Base-by-base conservation (phyloP, 345 rosid species). In the Brassica incana region DNA sequence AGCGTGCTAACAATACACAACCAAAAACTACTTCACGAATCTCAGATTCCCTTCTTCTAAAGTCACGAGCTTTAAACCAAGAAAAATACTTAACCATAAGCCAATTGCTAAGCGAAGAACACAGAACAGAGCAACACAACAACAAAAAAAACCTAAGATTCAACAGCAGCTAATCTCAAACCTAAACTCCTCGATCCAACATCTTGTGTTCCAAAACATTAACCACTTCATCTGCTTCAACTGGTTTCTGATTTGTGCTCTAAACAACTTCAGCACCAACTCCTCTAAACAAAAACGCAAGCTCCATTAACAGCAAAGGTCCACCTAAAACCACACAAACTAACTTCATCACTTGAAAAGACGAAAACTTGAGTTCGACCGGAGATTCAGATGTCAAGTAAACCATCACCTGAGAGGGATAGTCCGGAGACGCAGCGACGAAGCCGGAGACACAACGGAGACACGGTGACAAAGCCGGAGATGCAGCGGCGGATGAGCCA, bases 131-230 rank as follows among this genome's bases (percentile, higher is more conserved):
- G 40, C 40, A 36, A 36, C 40, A 36, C 7, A 36, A 36, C 40
- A 36, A 36, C 40, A 36, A 36, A 20, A 20, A 20, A 20, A 20
- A 20, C 23, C 23, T 20, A 20, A 20, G 23, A 20, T 20, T 20
- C 23, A 20, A 20, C 23, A 38, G 35, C 12, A 58, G 45, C 36
- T 59, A 43, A 69, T 60, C 20, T 14, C 11, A 16, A 40, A 52
- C 98, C 97, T 90, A 87, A 2, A 92, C 91, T 65, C 97, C 95
- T 29, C 90, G 93, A 81, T 89, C 87, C 83, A 94, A 71, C 97
- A 94, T 94, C 77, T 88, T 92, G 54, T 80, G 85, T 84, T 92
- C 97, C 71, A 92, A 85, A 80, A 85, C 90, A 69, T 94, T 87
- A 5, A 84, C 25, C 58, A 94, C 90, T 58, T 85, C 90, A 65